phyloP scores from a whole-genome alignment of 1,284 basidiomycete genomes.

The Heterobasidion occidentale region DNA sequence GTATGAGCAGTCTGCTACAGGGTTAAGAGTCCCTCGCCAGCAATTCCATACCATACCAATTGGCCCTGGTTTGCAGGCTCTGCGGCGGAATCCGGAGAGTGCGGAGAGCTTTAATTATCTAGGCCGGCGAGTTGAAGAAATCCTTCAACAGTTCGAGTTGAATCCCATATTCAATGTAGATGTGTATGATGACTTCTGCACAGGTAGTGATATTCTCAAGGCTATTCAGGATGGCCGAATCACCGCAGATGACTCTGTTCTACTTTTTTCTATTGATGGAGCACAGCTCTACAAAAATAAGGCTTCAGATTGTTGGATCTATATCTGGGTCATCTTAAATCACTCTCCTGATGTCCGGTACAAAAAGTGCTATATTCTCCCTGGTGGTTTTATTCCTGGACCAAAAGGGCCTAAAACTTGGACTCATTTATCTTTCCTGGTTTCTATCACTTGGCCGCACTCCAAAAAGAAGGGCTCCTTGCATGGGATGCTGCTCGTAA shows the following conservation, averaged over 20 bases:
- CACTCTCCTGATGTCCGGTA: constrained; percentile 14
- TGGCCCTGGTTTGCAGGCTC: no score
- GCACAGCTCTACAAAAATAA: constrained; percentile 21
- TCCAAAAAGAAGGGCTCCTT: no score
- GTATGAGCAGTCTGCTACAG: no score
- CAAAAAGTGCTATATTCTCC: constrained; percentile 17
- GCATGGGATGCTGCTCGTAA: no score
- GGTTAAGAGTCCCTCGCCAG: no score
- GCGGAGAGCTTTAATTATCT: no score
- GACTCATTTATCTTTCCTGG: constrained; percentile 18
- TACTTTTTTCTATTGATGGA: constrained; percentile 20
- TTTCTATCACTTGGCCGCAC: no score
- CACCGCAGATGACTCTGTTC: constrained; percentile 6
- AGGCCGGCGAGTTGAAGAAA: no score
- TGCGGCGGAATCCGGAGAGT: no score
- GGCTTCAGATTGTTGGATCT: constrained; percentile 19
- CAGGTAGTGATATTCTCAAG: constrained; percentile 14
- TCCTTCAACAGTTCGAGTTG: no score
- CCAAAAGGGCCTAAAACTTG: constrained; percentile 16
- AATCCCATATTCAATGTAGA: no score
- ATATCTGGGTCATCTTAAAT: constrained; percentile 18
- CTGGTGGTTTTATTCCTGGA: constrained; percentile 17
- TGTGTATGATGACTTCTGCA: constrained; percentile 7
- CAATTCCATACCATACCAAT: no score
- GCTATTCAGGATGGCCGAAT: constrained; percentile 11